Conservation (phyloP, 2,329 filamentous ascomycete species). For the Phialemonium atrogriseum region DNA sequence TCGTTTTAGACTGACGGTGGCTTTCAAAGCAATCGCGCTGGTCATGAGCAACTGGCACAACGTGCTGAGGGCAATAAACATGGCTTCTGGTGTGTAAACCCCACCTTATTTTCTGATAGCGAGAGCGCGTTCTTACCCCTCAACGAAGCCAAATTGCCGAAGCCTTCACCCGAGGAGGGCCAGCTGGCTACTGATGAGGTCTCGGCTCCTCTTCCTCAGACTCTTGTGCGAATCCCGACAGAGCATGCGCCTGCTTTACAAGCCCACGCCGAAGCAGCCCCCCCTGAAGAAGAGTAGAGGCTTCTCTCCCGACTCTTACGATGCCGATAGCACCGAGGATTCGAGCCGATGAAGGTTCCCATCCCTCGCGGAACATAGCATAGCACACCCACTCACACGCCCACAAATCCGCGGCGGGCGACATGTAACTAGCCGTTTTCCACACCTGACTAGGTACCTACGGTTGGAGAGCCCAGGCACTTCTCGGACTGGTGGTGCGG, state of each 20-base stretch:
- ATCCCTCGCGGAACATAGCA: no score
- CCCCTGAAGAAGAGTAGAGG: constrained; percentile 32
- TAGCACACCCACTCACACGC: no score
- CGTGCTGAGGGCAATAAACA: constrained; percentile 74
- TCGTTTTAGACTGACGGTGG: constrained; percentile 9
- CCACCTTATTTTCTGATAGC: not conserved
- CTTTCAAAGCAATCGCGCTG: constrained; percentile 61
- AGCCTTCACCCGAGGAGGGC: constrained; percentile 38
- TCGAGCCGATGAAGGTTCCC: no score
- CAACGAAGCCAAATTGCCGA: constrained; percentile 59
- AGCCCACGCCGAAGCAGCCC: constrained; percentile 46
- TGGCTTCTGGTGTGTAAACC: constrained; percentile 64
- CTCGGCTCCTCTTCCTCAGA: constrained; percentile 59
- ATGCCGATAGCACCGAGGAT: not conserved
- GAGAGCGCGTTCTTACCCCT: no score
- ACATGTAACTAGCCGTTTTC: no score
- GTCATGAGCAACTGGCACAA: constrained; percentile 85
- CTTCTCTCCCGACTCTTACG: constrained; percentile 8
- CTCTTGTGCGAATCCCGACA: constrained; percentile 75
- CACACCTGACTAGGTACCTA: no score
- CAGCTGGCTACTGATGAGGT: constrained; percentile 30
- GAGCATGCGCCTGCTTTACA: constrained; percentile 63
- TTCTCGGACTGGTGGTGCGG: no score
- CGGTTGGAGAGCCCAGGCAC: no score
- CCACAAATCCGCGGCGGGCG: no score